These are phyloP conservation scores for Xylariaceae sp. DNA, from an alignment of 2,329 filamentous ascomycete genomes.

Conservation along the genomic window DNA sequence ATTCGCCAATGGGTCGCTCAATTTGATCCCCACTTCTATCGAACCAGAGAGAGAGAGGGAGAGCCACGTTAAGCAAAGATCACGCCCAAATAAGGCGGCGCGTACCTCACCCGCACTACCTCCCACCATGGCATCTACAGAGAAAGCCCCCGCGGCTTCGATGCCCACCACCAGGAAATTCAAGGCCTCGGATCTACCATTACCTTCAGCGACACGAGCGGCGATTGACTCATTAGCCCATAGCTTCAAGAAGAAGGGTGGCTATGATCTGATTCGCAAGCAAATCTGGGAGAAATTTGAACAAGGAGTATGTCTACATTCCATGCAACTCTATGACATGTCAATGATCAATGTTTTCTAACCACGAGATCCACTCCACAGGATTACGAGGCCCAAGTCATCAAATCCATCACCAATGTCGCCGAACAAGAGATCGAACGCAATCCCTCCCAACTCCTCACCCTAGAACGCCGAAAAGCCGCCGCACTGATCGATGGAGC, in stretches of 20 bases:
- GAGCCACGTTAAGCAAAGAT: too few species aligned
- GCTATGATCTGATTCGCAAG: conserved; percentile 74
- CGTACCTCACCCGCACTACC: too few species aligned
- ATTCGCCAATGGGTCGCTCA: too few species aligned
- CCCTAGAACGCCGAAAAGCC: conserved; percentile 69
- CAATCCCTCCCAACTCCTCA: conserved; percentile 67
- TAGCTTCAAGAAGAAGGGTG: conserved; percentile 81
- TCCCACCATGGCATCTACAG: conserved; percentile 26
- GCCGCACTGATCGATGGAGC: conserved; percentile 74
- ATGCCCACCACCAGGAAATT: conserved; percentile 44
- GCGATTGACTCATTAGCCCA: conserved; percentile 74
- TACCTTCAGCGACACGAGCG: conserved; percentile 67
- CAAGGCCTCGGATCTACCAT: conserved; percentile 70
- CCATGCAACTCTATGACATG: conserved; percentile 1
- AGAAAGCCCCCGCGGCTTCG: conserved; percentile 25
- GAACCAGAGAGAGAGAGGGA: too few species aligned
- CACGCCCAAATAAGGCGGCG: too few species aligned
- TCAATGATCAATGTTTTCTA: too few species aligned
- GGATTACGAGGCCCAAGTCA: conserved; percentile 67
- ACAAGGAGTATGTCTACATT: conserved; percentile 52
- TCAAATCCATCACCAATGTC: conserved; percentile 62
- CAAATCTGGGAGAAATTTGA: conserved; percentile 73
- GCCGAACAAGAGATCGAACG: conserved; percentile 71
- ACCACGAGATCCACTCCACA: too few species aligned
- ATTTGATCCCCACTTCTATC: too few species aligned